These are phyloP conservation scores for Pseudocohnilembus persalinus DNA, from an alignment of 169 alveolate species.

Conservation along the genomic window DNA sequence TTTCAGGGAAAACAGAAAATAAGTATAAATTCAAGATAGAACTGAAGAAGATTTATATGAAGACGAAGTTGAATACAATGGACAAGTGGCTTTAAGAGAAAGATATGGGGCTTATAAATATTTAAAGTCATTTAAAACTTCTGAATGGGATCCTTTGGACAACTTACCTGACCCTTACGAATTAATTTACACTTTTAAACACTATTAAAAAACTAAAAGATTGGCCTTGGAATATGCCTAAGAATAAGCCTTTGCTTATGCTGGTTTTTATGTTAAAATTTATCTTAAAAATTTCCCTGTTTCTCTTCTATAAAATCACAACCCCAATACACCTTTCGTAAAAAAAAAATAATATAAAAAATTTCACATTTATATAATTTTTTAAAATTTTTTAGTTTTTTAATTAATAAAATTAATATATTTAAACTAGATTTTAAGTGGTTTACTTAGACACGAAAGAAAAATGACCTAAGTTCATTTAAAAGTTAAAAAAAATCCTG, in stretches of 20 bases:
- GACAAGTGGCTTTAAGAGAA: constrained; percentile 78
- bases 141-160: constrained; percentile 93
- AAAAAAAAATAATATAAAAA: too few species aligned
- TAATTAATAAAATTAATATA: neutral
- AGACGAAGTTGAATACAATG: constrained; percentile 92
- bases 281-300: constrained; percentile 56
- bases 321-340: constrained; percentile 20
- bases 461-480: constrained; percentile 91
- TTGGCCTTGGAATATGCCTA: constrained; percentile 58
- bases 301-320: constrained; percentile 38
- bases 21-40: constrained; percentile 69
- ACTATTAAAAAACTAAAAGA: constrained; percentile 68
- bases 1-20: constrained; percentile 55
- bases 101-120: constrained; percentile 91
- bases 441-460: constrained; percentile 92
- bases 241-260: constrained; percentile 65
- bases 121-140: constrained; percentile 86
- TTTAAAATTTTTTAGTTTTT: neutral
- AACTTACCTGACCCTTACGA: constrained; percentile 90
- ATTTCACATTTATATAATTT: too few species aligned
- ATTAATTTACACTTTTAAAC: constrained; percentile 88
- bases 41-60: constrained; percentile 86
- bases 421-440: constrained; percentile 73
- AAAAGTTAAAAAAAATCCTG: constrained; percentile 76
- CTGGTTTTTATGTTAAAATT: constrained; percentile 68